These are phyloP conservation scores for Chrysophaeum taylorii DNA, from an alignment of 352 stramenopile genomes.

Conservation along the genomic window DNA sequence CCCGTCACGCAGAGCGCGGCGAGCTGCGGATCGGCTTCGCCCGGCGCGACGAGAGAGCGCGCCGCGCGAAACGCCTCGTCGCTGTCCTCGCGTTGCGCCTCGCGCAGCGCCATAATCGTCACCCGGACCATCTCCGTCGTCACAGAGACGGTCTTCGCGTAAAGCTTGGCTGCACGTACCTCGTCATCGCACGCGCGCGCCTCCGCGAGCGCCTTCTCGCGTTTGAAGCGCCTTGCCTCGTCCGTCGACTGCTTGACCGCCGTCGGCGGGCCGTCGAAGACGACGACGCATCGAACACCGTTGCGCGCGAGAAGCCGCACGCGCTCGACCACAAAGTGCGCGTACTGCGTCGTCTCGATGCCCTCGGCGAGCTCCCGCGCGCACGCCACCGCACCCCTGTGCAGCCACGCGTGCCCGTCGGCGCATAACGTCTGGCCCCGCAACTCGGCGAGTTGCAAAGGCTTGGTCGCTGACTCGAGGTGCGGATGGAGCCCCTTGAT, in stretches of 20 bases:
- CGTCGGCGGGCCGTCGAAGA: slow-evolving; percentile 7
- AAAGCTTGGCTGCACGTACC: not conserved
- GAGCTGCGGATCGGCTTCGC: slow-evolving; percentile 55
- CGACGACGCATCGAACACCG: not conserved
- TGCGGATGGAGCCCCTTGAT: not conserved
- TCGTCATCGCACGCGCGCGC: not conserved
- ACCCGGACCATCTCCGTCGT: not conserved
- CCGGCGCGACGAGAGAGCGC: slow-evolving; percentile 37
- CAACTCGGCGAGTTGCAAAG: not conserved
- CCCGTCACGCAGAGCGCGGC: slow-evolving; percentile 43
- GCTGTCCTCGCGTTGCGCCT: not conserved
- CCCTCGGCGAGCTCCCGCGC: not conserved
- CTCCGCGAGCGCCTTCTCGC: not conserved
- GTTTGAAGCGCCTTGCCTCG: not conserved
- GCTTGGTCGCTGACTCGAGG: not conserved
- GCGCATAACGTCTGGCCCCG: not conserved
- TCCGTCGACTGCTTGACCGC: not conserved
- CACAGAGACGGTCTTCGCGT: not conserved
- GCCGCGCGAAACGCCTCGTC: not conserved
- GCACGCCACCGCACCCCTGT: not conserved
- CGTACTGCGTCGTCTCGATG: not conserved
- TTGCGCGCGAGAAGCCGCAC: not conserved
- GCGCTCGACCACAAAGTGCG: not conserved
- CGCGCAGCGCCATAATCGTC: not conserved
- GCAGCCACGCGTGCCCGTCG: not conserved